Base-by-base conservation (phyloP, 78 protist species). In the Guillardia theta region DNA sequence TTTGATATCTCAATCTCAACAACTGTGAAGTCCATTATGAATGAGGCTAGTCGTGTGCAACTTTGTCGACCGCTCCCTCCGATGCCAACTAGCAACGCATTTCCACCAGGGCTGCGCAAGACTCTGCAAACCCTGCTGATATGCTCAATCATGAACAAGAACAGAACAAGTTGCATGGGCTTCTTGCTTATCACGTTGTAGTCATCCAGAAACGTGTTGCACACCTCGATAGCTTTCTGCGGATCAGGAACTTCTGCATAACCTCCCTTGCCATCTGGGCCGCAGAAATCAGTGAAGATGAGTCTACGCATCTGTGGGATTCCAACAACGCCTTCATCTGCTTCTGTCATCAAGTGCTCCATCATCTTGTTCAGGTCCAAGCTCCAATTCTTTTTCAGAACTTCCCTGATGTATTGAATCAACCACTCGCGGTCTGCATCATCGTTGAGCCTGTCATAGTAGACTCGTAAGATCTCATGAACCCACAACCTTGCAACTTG, bases 11-110 rank as follows among this genome's bases (percentile, higher is more conserved):
- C 93, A 48, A 88, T 48, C 64, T 88, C 76, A 5, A 88, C 10
- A 27, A 88, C 76, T 0, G 33, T 88, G 39, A 48, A 88, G 39
- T 93, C 96, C 41, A 70, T 36, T 30, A 94, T 45, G 48, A 0
- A 24, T 0, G 98, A 6, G 10, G 98, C 98, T 5, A 97, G 94
- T 33, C 96, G 43, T 2, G 98, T 94, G 88, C 96, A 93, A 0
- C 95, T 78, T 53, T 92, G 94, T 1, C 97, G 48, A 6, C 98
- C 98, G 4, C 93, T 53, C 4, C 98, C 98, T 1, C 97, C 98
- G 12, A 97, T 95, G 12, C 98, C 98, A 24, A 97, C 92, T n/a
- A 97, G 87, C 33, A 97, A 95, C 6, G 95, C 95, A 50, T 97
- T 77, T 3, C 98, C 98, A 0, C 96, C 45, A 43, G 90, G 90